Conservation (phyloP, 2,329 filamentous ascomycete genomes). For the Arthrobotrys entomopaga region DNA sequence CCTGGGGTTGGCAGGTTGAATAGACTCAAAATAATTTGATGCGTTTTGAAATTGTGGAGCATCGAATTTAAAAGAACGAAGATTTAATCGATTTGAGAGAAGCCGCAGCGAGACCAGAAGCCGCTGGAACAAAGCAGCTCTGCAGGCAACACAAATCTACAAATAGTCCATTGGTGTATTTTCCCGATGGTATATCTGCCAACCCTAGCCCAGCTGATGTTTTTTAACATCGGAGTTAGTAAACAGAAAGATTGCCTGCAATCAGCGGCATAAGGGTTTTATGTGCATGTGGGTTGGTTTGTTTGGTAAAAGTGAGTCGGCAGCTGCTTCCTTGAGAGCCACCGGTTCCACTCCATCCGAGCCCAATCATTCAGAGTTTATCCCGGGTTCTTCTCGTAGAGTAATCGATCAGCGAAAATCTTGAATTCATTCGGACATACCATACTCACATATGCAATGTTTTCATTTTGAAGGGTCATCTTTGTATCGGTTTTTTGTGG, state of each 20-base stretch:
- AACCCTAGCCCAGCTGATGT: constrained; percentile 41
- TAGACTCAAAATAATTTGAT: constrained; percentile 12
- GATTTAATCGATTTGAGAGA: no score
- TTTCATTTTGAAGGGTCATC: no score
- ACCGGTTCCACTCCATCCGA: constrained; percentile 53
- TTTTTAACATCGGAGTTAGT: constrained; percentile 34
- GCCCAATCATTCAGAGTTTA: constrained; percentile 3
- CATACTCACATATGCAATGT: no score
- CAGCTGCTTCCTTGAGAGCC: constrained; percentile 25
- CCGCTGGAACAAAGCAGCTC: neutral
- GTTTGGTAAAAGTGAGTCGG: constrained; percentile 43
- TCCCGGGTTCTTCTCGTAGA: constrained; percentile 6
- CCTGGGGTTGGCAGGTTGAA: constrained; percentile 37
- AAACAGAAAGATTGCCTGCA: neutral
- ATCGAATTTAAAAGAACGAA: no score
- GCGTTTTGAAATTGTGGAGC: constrained; percentile 31
- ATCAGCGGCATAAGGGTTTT: no score
- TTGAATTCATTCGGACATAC: no score
- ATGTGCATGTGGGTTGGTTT: neutral
- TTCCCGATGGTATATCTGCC: constrained; percentile 2
- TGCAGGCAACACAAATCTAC: neutral
- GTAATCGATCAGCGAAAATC: no score
- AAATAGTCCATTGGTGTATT: constrained; percentile 29
- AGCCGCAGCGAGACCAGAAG: neutral
- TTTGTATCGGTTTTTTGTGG: no score